Evolutionary conservation across 768 basidiomycete species (phyloP), one percentile per base, ranked within the genome.

Genomic region (Amanita molliuscula): DNA sequence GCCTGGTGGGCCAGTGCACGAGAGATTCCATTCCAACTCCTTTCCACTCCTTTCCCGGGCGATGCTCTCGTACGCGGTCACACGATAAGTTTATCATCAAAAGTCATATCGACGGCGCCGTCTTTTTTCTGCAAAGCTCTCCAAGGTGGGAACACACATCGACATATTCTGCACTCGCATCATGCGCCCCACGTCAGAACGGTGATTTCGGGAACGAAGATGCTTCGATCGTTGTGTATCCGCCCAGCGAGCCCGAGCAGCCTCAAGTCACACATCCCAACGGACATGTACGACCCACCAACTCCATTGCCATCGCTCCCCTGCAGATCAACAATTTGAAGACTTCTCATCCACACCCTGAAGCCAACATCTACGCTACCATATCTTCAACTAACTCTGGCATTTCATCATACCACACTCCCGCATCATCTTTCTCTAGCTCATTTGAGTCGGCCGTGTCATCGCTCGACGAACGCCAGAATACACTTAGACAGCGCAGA

Each of bases 1-100:
- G n/a, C n/a, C n/a, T n/a, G n/a, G n/a, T n/a, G n/a, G n/a, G n/a
- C 63, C 86, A 60, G 60, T 46, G 59, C 61, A 35, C 62, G 59
- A 44, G 69, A 59, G 41, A 64, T 56, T 36, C 73, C 70, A 43
- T 66, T 74, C 44, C 73, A 69, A 10, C 58, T 90, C 29, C 75
- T 94, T n/a, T 84, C 90, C 1, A 79, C 70, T 1, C 76, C 84
- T 3, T 63, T 93, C 23, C 88, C 88, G 0, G 84, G 85, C 0
- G 50, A 53, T 1, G 50, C 54, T 11, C 20, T n/a, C 37, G 31
- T 51, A 58, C 48, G 58, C 42, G 61, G 35, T 18, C 36, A 67
- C 5, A 72, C 82, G 9, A n/a, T n/a, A n/a, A n/a, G n/a, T 55
- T 93, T 31, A 67, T 88, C 15, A 68, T 92, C n/a, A n/a, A n/a